These are phyloP conservation scores for Lodderomyces margitis DNA, from an alignment of 1,139 yeast species.

Conservation along the genomic window DNA sequence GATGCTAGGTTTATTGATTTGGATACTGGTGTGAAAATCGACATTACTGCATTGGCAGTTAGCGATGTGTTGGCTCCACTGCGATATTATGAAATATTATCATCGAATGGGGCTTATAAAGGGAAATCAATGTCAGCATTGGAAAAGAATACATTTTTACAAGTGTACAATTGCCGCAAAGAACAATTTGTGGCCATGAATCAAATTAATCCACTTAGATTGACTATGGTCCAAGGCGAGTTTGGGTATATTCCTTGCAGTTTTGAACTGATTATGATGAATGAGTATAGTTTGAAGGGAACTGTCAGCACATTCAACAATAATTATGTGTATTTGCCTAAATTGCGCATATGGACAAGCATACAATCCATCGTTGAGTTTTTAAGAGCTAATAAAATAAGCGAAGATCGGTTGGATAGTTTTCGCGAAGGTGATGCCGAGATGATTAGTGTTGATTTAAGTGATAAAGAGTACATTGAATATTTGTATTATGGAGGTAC, in stretches of 20 bases:
- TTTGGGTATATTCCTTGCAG: slow-evolving; percentile 32
- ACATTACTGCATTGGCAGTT: slow-evolving; percentile 56
- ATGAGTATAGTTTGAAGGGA: slow-evolving; percentile 30
- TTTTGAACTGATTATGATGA: slow-evolving; percentile 24
- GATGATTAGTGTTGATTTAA: slow-evolving; percentile 19
- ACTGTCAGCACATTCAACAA: slow-evolving; percentile 24
- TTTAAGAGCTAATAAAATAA: slow-evolving; percentile 10
- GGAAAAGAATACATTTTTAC: slow-evolving; percentile 20
- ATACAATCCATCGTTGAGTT: slow-evolving; percentile 20
- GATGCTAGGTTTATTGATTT: slow-evolving; percentile 82
- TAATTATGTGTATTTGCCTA: slow-evolving; percentile 22
- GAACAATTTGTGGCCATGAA: slow-evolving; percentile 36
- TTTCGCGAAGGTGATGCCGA: slow-evolving; percentile 8
- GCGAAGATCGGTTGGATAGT: slow-evolving; percentile 2
- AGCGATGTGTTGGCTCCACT: slow-evolving; percentile 34
- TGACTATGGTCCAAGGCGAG: slow-evolving; percentile 34
- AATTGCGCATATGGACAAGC: slow-evolving; percentile 29
- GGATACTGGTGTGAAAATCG: slow-evolving; percentile 73
- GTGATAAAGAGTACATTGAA: slow-evolving; percentile 29
- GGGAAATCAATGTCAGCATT: slow-evolving; percentile 18
- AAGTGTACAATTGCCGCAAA: slow-evolving; percentile 46
- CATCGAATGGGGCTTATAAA: slow-evolving; percentile 6
- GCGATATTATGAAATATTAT: slow-evolving; percentile 19
- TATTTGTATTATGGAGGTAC: slow-evolving; percentile 22
- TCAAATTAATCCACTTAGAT: slow-evolving; percentile 31